phyloP scores from a whole-genome alignment of 257 asterid species.

The Fraxinus quadrangulata region DNA sequence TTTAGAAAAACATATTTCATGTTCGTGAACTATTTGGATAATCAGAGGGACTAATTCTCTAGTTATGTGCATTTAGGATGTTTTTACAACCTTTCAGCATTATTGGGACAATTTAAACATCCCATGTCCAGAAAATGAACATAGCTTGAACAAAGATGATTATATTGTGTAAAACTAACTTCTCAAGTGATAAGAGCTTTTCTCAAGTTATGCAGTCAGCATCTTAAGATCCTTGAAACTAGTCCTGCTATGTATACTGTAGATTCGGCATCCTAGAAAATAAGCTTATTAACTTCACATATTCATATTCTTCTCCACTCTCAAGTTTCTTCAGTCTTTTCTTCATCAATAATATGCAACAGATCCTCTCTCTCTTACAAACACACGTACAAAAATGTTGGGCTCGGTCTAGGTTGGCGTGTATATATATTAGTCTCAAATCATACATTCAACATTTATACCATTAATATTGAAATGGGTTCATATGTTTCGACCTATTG shows the following conservation, averaged over 20 bases:
- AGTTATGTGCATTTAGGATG: background rate
- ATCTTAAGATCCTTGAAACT: background rate
- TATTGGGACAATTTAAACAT: background rate
- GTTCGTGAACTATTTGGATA: background rate
- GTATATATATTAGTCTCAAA: too few relatives aligned
- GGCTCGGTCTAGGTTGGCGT: background rate
- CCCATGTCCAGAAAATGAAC: background rate
- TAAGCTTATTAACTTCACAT: background rate
- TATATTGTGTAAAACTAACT: background rate
- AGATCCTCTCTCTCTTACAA: background rate
- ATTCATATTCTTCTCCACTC: background rate
- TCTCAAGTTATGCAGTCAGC: background rate
- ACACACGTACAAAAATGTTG: background rate
- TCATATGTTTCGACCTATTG: background rate
- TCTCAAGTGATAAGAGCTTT: too few relatives aligned
- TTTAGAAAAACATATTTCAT: too few relatives aligned
- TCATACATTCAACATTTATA: too few relatives aligned
- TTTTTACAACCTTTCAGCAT: too few relatives aligned
- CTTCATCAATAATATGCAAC: background rate
- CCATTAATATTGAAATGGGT: background rate
- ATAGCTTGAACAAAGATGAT: background rate
- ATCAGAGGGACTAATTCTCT: background rate
- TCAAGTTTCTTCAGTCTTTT: background rate
- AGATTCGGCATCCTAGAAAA: background rate
- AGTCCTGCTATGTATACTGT: background rate